Percentiles rank a stretch among this genome's conserved stretches.
Conservation (phyloP, 2,329 filamentous ascomycete species). For the Ceratocystis eucalypticola region DNA sequence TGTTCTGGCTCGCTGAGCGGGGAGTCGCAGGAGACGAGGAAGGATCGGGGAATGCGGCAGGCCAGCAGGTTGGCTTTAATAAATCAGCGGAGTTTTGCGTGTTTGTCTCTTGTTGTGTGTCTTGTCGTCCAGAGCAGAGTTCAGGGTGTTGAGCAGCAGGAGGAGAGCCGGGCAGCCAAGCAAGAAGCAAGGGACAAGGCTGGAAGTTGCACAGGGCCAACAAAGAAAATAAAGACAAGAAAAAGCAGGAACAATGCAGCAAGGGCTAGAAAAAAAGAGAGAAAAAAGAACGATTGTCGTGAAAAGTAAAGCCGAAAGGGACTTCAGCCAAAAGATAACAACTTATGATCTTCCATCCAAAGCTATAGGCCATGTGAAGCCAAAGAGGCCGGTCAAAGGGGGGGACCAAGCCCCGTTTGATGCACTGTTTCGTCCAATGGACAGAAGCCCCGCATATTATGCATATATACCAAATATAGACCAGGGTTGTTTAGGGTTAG, state of each 20-base stretch:
- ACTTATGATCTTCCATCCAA: not conserved
- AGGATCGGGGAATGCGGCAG: not conserved
- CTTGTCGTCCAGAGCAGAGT: not conserved
- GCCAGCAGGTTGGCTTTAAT: not conserved
- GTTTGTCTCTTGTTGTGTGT: not conserved
- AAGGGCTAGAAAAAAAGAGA: not conserved
- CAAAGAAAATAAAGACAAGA: not conserved
- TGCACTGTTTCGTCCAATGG: conserved; percentile 5
- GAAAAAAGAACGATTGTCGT: not conserved
- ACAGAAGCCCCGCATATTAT: conserved; percentile 2
- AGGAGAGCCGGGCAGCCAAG: not conserved
- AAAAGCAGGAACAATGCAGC: not conserved
- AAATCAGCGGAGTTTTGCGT: not conserved
- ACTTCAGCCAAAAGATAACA: not conserved
- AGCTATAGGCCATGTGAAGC: not conserved
- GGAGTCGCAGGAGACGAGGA: not conserved
- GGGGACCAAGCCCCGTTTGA: not conserved
- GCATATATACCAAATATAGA: not conserved
- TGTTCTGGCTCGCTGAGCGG: not conserved
- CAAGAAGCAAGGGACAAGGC: not conserved
- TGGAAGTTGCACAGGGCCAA: not conserved
- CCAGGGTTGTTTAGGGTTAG: not conserved
- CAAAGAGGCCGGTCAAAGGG: not conserved
- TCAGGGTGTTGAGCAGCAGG: not conserved
- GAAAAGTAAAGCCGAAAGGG: not conserved